Evolutionary conservation across 2,329 filamentous ascomycete species (phyloP).

Genomic region (Hypomyces perniciosus): DNA sequence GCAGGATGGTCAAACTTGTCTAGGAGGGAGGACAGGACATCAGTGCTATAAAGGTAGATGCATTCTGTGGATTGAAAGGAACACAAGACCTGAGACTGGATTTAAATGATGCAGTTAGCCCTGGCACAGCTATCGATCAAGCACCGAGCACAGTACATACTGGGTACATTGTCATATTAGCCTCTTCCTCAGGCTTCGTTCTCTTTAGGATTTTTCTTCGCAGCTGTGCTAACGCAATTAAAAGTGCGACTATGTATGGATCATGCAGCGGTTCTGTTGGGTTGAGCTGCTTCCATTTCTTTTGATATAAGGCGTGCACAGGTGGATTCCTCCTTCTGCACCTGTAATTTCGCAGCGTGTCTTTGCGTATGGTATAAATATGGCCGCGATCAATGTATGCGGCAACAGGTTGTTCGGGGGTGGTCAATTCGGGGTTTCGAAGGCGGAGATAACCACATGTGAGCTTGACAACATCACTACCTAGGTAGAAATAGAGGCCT

Average conservation of each 20-base stretch:
- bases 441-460: not conserved
- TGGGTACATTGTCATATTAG: not conserved
- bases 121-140: not conserved
- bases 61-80: not conserved
- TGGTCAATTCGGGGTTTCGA: not conserved
- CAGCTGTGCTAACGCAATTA: conserved; percentile 3
- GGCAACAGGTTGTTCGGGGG: not conserved
- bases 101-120: too few relatives aligned
- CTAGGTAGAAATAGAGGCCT: not conserved
- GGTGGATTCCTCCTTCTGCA: not conserved
- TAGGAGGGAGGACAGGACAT: conserved; percentile 4
- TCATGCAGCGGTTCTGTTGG: not conserved
- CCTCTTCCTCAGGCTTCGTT: not conserved
- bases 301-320: not conserved
- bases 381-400: conserved; percentile 1
- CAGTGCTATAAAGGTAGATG: conserved; percentile 10
- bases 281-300: not conserved
- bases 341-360: not conserved
- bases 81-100: not conserved
- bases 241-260: conserved; percentile 1
- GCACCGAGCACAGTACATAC: not conserved
- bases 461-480: not conserved
- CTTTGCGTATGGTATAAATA: not conserved
- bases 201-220: not conserved
- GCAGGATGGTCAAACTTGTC: conserved; percentile 7